phyloP scores from a whole-genome alignment of 495 filamentous ascomycete genomes.

The Pyrenula massariospora region DNA sequence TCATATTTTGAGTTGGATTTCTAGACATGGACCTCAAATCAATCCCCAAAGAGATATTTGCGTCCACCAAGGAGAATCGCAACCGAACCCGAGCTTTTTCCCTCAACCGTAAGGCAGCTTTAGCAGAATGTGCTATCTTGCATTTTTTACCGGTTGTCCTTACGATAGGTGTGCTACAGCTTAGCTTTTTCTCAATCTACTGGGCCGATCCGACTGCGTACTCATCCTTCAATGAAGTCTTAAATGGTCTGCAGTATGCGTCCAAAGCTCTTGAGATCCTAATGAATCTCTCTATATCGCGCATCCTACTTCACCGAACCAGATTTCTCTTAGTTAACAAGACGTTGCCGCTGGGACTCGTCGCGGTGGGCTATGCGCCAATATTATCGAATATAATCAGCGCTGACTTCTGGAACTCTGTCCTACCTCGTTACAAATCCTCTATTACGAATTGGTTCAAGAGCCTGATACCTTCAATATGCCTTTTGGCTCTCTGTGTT shows the following conservation, averaged over 20 bases:
- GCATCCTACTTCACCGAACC: not conserved
- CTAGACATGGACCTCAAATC: no score
- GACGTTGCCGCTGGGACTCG: not conserved
- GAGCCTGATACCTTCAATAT: not conserved
- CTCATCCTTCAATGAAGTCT: not conserved
- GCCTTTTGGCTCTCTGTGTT: not conserved
- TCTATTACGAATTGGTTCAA: not conserved
- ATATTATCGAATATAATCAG: not conserved
- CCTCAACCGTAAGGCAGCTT: not conserved
- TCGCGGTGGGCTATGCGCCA: not conserved
- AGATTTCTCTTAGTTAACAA: not conserved
- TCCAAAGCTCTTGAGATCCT: not conserved
- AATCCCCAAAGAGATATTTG: no score
- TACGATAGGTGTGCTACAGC: not conserved
- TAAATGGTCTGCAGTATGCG: not conserved
- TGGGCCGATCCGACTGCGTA: not conserved
- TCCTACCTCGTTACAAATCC: not conserved
- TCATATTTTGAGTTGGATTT: no score
- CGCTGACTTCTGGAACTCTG: not conserved
- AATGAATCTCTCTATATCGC: not conserved
- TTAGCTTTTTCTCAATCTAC: not conserved
- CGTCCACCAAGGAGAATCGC: no score
- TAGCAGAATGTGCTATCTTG: not conserved
- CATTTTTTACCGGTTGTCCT: not conserved
- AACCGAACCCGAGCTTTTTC: not conserved